Conservation (phyloP, 2,329 filamentous ascomycete genomes). For the Ophiocordyceps camponoti-floridani region DNA sequence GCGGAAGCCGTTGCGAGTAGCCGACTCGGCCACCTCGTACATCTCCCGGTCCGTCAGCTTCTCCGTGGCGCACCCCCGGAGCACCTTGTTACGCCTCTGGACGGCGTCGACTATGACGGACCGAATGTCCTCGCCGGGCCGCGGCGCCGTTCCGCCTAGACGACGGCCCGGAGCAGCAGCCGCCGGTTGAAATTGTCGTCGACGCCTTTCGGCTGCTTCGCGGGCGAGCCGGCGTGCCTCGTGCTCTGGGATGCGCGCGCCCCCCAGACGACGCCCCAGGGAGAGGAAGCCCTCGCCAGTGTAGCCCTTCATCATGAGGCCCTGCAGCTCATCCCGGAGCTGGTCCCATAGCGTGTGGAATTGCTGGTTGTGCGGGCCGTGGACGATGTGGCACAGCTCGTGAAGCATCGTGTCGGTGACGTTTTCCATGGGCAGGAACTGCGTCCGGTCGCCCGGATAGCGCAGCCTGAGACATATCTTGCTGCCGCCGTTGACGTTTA, state of each 20-base stretch:
- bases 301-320: slow-evolving; percentile 62
- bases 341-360: slow-evolving; percentile 85
- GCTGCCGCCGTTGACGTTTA: slow-evolving; percentile 62
- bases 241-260: slow-evolving; percentile 40
- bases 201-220: slow-evolving; percentile 54
- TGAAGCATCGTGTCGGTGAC: slow-evolving; percentile 86
- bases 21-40: slow-evolving; percentile 41
- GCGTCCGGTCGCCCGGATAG: slow-evolving; percentile 51
- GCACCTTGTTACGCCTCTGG: slow-evolving; percentile 46
- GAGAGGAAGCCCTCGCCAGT: slow-evolving; percentile 80
- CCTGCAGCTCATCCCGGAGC: slow-evolving; percentile 68
- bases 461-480: slow-evolving; percentile 72
- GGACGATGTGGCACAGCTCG: slow-evolving; percentile 76
- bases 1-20: slow-evolving; percentile 54
- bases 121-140: slow-evolving; percentile 48
- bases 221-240: slow-evolving; percentile 63
- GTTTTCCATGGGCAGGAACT: slow-evolving; percentile 66
- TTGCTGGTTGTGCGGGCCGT: slow-evolving; percentile 63
- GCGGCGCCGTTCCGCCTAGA: slow-evolving; percentile 43
- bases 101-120: slow-evolving; percentile 55
- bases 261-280: slow-evolving; percentile 57
- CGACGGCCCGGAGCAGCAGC: slow-evolving; percentile 54
- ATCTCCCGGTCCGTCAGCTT: slow-evolving; percentile 49
- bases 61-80: slow-evolving; percentile 60
- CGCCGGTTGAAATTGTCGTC: slow-evolving; percentile 22